These are phyloP conservation scores for Apostasia ramifera DNA, from an alignment of 106 monocot genomes.

Conservation along the genomic window DNA sequence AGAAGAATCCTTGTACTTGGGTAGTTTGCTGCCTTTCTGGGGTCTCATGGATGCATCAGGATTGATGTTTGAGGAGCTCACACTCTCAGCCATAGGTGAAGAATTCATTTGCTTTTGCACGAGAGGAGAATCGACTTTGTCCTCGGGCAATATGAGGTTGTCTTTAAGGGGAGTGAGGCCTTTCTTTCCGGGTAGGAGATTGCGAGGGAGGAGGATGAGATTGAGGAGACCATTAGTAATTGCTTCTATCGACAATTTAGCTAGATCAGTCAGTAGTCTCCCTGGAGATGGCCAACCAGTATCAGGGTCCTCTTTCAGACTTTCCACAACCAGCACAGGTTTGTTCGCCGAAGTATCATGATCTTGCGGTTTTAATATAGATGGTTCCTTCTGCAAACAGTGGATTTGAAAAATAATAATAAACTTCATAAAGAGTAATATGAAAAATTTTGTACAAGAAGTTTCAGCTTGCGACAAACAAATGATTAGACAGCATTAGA, in stretches of 20 bases:
- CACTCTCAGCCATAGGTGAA: slow-evolving; percentile 29
- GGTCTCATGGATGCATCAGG: slow-evolving; percentile 37
- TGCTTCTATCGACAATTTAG: slow-evolving; percentile 37
- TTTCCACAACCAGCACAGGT: slow-evolving; percentile 42
- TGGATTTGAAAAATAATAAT: too few relatives aligned
- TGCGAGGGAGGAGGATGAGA: slow-evolving; percentile 37
- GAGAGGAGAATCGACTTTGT: slow-evolving; percentile 33
- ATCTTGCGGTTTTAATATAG: slow-evolving; percentile 21
- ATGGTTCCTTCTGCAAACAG: slow-evolving; percentile 34
- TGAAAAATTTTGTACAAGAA: too few relatives aligned
- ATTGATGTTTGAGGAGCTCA: slow-evolving; percentile 18
- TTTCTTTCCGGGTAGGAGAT: slow-evolving; percentile 15
- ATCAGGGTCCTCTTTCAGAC: slow-evolving; percentile 56
- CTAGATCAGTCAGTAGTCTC: slow-evolving; percentile 39
- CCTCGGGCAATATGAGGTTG: slow-evolving; percentile 66
- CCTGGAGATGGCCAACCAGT: slow-evolving; percentile 81
- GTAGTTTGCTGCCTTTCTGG: slow-evolving; percentile 56
- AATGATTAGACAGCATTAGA: too few relatives aligned
- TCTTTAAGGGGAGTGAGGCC: slow-evolving; percentile 73
- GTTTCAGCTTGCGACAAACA: too few relatives aligned
- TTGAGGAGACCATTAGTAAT: slow-evolving; percentile 43
- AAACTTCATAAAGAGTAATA: too few relatives aligned
- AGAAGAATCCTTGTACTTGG: slow-evolving; percentile 62
- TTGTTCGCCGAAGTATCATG: slow-evolving; percentile 18
- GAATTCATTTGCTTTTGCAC: slow-evolving; percentile 44